phyloP scores from a whole-genome alignment of 768 basidiomycete genomes.

The Tricholoma terreum region DNA sequence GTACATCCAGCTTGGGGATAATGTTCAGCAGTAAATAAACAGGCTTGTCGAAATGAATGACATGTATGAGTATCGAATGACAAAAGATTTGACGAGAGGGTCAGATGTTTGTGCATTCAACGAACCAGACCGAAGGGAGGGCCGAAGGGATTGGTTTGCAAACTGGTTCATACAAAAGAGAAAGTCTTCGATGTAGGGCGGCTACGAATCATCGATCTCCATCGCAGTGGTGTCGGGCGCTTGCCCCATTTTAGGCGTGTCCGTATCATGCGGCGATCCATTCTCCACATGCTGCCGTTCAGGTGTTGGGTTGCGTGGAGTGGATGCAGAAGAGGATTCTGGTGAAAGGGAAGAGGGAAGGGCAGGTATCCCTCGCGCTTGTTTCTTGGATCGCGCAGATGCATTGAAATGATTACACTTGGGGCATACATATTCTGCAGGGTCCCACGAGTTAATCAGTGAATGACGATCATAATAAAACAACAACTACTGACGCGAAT shows the following conservation, averaged over 20 bases:
- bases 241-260: constrained; percentile 21
- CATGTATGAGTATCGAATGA: neutral
- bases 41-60: neutral
- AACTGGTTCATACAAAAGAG: neutral
- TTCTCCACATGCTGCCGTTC: neutral
- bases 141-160: neutral
- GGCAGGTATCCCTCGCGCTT: constrained; percentile 16
- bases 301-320: constrained; percentile 7
- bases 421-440: constrained; percentile 77
- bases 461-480: neutral
- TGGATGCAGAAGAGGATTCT: constrained; percentile 5
- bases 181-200: neutral
- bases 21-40: neutral
- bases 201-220: constrained; percentile 28
- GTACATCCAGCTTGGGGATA: neutral
- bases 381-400: constrained; percentile 37
- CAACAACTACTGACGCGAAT: constrained; percentile 60
- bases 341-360: constrained; percentile 11
- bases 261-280: constrained; percentile 13
- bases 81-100: neutral
- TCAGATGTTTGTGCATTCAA: neutral
- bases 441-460: neutral
- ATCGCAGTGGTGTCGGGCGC: constrained; percentile 26
- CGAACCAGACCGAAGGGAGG: neutral
- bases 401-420: constrained; percentile 85